Evolutionary conservation across 305 asterid genomes (phyloP).

Genomic region (Coffea humblotiana): DNA sequence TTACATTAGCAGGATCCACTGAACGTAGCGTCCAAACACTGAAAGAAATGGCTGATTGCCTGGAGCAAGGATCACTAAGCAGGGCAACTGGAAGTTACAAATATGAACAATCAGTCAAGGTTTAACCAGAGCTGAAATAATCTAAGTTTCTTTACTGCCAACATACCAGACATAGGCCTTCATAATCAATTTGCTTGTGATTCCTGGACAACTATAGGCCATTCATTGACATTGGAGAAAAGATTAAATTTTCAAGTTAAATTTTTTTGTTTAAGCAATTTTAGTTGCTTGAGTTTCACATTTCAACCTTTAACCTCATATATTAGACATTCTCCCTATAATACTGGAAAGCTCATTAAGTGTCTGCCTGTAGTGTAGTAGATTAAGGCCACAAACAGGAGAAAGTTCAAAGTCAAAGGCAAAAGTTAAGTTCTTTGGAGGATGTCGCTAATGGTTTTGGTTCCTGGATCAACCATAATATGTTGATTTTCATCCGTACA

Average conservation of each 20-base stretch:
- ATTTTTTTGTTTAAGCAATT: not conserved
- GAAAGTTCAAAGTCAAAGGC: not conserved
- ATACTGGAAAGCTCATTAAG: not conserved
- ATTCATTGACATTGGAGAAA: not conserved
- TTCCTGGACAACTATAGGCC: not conserved
- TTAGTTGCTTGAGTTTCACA: not conserved
- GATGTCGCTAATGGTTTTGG: not conserved
- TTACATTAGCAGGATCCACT: conserved; percentile 95
- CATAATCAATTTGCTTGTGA: not conserved
- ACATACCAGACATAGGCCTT: not conserved
- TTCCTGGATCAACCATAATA: not conserved
- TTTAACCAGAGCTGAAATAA: conserved; percentile 23
- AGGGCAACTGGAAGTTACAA: conserved; percentile 99
- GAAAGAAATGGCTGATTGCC: conserved; percentile 92
- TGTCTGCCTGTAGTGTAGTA: not conserved
- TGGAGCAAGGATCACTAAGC: conserved; percentile 92
- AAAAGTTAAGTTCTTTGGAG: not conserved
- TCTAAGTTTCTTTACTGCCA: not conserved
- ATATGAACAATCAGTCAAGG: conserved; percentile 99
- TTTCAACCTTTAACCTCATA: not conserved
- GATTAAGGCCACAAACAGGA: not conserved
- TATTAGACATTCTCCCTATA: not conserved
- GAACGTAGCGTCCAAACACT: conserved; percentile 82
- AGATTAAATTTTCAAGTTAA: not conserved
- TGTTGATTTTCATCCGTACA: not conserved